A percentile compares a stretch with the other conserved stretches of the same genome.
phyloP scores from a whole-genome alignment of 73 alveolate genomes.

The Paramecium primaurelia region DNA sequence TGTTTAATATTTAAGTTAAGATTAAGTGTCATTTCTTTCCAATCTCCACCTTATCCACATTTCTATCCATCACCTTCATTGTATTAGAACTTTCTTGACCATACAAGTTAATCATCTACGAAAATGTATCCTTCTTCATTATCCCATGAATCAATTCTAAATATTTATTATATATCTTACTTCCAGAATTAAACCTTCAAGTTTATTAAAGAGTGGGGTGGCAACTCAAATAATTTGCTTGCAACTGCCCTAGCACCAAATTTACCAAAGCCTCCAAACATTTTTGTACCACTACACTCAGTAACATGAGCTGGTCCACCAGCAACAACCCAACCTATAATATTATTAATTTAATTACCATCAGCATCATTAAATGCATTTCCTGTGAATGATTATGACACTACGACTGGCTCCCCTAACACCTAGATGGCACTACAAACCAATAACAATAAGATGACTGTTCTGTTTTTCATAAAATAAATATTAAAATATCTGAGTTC shows the following conservation, averaged over 20 bases:
- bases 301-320: background rate
- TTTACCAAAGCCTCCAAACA: conserved; percentile 4
- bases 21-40: background rate
- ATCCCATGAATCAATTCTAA: conserved; percentile 43
- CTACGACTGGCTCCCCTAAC: background rate
- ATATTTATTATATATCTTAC: background rate
- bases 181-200: background rate
- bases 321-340: background rate
- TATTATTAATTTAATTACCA: background rate
- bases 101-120: background rate
- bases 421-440: background rate
- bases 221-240: background rate
- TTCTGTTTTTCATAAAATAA: background rate
- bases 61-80: background rate
- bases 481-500: background rate
- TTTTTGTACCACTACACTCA: background rate
- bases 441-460: background rate
- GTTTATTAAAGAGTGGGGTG: background rate
- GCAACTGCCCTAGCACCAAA: background rate
- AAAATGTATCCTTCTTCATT: background rate
- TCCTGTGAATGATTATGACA: background rate
- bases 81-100: background rate
- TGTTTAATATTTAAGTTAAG: background rate
- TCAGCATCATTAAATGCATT: background rate
- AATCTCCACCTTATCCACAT: background rate